Base-by-base conservation (phyloP, 495 filamentous ascomycete genomes). In the Xylaria castorea region DNA sequence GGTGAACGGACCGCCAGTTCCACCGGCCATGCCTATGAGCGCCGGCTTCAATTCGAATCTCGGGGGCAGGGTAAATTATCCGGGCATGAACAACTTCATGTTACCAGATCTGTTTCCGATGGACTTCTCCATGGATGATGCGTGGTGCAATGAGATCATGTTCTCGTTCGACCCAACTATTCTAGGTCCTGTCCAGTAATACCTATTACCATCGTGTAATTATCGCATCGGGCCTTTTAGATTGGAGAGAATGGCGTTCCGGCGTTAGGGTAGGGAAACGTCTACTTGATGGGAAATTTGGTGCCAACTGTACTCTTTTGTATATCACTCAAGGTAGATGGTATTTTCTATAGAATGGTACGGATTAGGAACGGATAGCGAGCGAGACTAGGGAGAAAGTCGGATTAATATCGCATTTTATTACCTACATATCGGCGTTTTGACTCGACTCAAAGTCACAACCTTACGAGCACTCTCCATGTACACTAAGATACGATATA, bases 91-190 rank as follows among this genome's bases (percentile, higher is more conserved):
- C 18, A 70, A 65, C 55, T 71, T 38, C 6, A 53, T 65, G 46
- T 20, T 71, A 32, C 60, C 57, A 2, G 69, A 71, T 11, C 4
- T 71, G 30, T 65, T 71, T 12, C 32, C 69, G 22, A 71, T 71
- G 69, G 69, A 71, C 46, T 55, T 71, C 25, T 42, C 44, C 14
- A 27, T 71, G 69, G 69, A 71, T 25, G 69, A 71, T 14, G 32
- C 60, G 16, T 71, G 69, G 69, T 64, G 32, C 22, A 65, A 20
- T 12, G 69, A 71, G 60, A 18, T 71, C 12, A 51, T 65, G 42
- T 51, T 36, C 36, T 70, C 67, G 38, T 70, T 55, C n/a, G 67
- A 70, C 36, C 27, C 66, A 12, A 42, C 22, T 20, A 2, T 38
- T 38, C 6, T 40, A 1, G 46, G 46, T 42, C 46, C 27, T 18